Base-by-base conservation (phyloP, 805 yeast genomes). In the Hanseniaspora vineae region DNA sequence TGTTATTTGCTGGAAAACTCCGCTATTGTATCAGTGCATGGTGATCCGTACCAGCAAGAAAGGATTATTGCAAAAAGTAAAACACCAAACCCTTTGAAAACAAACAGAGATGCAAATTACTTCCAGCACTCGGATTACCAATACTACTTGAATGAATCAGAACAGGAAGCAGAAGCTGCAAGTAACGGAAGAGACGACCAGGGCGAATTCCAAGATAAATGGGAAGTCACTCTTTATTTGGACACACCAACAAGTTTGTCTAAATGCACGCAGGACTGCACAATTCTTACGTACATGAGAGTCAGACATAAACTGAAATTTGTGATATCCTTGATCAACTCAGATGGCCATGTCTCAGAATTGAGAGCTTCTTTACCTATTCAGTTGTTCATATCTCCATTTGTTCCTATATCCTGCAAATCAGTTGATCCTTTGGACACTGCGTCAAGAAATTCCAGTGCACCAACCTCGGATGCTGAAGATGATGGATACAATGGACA, bases 311-410 rank as follows among this genome's bases (percentile, higher is more conserved):
- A 88, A 65, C 66, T 92, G 49, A 83, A 86, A 57, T 85, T 89
- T 60, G 79, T 77, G 10, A 77, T 92, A 49, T 82, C 86, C 1
- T 70, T 92, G 52, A 65, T 78, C 39, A 90, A 92, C 59, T 83
- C 94, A 0, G 97, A 88, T 62, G 96, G 96, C 2, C 97, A 90
- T 59, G 80, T 82, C 2, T 86, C 96, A 0, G 97, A 89, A 62
- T 69, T 90, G 45, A 71, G 97, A 32, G 97, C 97, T 0, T 82
- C 96, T 0, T 68, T 90, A 52, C 97, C 97, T 0, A 71, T 90
- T 3, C 75, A 73, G 31, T 62, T 86, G 33, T 85, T 82, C 62
- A 81, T 87, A 23, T 76, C 82, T 5, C 97, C 97, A 6, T 84
- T 84, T 61, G 84, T 92, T 5, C 76, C 90, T 0, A 70, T 90